phyloP scores from a whole-genome alignment of 495 filamentous ascomycete species.

The Lentithecium fluviatile region DNA sequence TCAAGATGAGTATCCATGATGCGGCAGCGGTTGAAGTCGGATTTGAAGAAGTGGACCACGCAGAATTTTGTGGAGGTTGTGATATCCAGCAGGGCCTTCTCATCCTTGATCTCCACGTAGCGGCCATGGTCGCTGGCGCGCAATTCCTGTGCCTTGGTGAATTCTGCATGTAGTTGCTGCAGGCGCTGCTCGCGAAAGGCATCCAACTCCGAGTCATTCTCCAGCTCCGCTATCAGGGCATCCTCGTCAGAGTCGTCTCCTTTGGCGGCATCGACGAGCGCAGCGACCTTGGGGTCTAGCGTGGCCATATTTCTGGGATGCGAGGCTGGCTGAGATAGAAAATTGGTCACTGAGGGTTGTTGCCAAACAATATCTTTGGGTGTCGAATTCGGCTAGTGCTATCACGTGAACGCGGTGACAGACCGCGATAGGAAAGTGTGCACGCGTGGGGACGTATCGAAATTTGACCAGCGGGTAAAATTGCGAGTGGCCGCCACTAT shows the following conservation, averaged over 20 bases:
- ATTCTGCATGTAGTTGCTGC: slow-evolving; percentile 68
- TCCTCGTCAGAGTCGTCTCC: slow-evolving; percentile 58
- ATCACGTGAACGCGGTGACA: slow-evolving; percentile 3
- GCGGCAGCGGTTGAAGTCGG: slow-evolving; percentile 69
- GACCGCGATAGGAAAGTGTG: neutral
- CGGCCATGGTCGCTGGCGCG: slow-evolving; percentile 43
- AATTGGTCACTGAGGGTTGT: neutral
- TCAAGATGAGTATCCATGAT: slow-evolving; percentile 67
- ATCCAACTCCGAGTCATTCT: slow-evolving; percentile 57
- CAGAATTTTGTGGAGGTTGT: slow-evolving; percentile 64
- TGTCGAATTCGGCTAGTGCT: neutral
- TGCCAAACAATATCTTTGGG: no score
- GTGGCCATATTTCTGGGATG: slow-evolving; percentile 13
- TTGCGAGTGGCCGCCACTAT: neutral
- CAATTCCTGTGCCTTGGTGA: slow-evolving; percentile 48
- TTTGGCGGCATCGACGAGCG: slow-evolving; percentile 44
- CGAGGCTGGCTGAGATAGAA: slow-evolving; percentile 4
- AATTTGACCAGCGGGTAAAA: neutral
- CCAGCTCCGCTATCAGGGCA: slow-evolving; percentile 67
- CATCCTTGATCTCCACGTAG: slow-evolving; percentile 62
- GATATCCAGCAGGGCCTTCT: slow-evolving; percentile 67
- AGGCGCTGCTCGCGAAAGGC: slow-evolving; percentile 68
- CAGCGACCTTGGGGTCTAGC: slow-evolving; percentile 51
- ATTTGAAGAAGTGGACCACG: slow-evolving; percentile 74
- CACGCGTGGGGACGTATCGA: neutral